These are phyloP conservation scores for Ilyonectria mors-panacis DNA, from an alignment of 2,329 filamentous ascomycete species.

Conservation along the genomic window DNA sequence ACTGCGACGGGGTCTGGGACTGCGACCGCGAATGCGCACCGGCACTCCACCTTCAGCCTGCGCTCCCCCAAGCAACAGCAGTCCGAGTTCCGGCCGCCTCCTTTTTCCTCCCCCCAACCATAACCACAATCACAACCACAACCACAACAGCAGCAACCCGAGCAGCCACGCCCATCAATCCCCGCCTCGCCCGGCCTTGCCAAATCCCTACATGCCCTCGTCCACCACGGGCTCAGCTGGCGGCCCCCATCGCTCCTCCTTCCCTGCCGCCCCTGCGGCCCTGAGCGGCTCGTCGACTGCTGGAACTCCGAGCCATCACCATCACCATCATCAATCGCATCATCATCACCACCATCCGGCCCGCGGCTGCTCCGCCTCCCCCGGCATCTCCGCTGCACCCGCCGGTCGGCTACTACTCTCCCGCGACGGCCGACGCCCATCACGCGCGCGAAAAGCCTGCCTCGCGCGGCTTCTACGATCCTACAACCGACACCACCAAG, in stretches of 20 bases:
- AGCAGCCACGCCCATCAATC: conserved; percentile 51
- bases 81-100: conserved; percentile 56
- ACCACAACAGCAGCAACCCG: conserved; percentile 46
- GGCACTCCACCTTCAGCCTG: conserved; percentile 63
- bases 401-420: conserved; percentile 59
- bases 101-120: conserved; percentile 47
- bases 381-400: conserved; percentile 62
- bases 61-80: conserved; percentile 62
- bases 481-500: conserved; percentile 65
- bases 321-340: conserved; percentile 23
- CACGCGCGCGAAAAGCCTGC: conserved; percentile 57
- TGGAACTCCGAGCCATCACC: conserved; percentile 38
- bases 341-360: conserved; percentile 47
- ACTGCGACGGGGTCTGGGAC: conserved; percentile 27
- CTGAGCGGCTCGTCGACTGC: conserved; percentile 43
- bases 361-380: conserved; percentile 44
- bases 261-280: conserved; percentile 50
- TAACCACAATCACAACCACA: background rate
- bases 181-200: conserved; percentile 50
- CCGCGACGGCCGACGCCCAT: conserved; percentile 50
- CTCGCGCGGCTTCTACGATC: conserved; percentile 68
- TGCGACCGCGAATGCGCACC: conserved; percentile 51
- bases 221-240: conserved; percentile 50
- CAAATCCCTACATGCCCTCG: conserved; percentile 56
- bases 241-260: conserved; percentile 48